phyloP scores from a whole-genome alignment of 2,329 filamentous ascomycete species.

The Diaporthe sp. region DNA sequence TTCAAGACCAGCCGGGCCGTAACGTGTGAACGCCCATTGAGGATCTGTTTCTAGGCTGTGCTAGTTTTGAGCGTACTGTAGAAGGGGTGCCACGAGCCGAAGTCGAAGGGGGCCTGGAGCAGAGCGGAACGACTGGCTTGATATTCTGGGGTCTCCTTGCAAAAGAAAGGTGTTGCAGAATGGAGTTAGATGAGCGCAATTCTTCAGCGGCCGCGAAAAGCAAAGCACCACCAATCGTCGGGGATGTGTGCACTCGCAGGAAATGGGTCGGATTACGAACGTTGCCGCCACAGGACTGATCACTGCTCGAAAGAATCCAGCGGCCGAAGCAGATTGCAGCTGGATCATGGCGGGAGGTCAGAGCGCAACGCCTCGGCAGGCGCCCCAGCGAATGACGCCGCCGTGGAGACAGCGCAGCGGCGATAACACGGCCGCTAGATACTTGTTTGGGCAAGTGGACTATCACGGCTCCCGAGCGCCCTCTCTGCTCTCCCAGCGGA shows the following conservation, averaged over 20 bases:
- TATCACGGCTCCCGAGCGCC: neutral
- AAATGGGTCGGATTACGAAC: constrained; percentile 19
- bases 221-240: constrained; percentile 14
- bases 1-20: neutral
- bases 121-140: neutral
- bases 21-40: neutral
- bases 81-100: constrained; percentile 12
- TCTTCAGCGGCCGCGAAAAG: constrained; percentile 23
- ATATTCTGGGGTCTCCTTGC: constrained; percentile 18
- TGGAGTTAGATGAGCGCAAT: constrained; percentile 28
- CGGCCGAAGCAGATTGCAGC: constrained; percentile 18
- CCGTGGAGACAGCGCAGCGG: constrained; percentile 4
- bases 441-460: neutral
- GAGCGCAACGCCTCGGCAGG: constrained; percentile 30
- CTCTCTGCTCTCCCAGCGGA: neutral
- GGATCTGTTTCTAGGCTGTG: neutral
- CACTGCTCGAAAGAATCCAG: neutral
- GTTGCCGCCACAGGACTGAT: constrained; percentile 1
- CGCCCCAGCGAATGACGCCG: constrained; percentile 22
- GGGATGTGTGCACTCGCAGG: constrained; percentile 14
- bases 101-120: neutral
- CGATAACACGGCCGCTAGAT: constrained; percentile 19
- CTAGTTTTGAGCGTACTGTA: neutral
- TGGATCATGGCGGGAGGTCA: constrained; percentile 33
- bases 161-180: neutral